These are phyloP conservation scores for Russula brevipes DNA, from an alignment of 768 basidiomycete genomes.

Conservation along the genomic window DNA sequence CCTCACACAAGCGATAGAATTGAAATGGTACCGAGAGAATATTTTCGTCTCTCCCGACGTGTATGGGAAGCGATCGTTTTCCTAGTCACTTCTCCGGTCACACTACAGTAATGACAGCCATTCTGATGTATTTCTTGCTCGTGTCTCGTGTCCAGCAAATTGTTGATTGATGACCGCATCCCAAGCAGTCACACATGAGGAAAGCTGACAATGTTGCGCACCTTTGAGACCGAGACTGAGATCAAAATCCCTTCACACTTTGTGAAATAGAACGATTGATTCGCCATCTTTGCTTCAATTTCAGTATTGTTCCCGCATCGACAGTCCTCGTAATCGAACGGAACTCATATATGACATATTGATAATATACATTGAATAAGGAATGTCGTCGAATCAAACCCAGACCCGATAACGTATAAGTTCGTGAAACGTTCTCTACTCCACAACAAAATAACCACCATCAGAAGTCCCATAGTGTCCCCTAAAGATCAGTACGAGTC, in stretches of 20 bases:
- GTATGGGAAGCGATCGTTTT: slow-evolving; percentile 8
- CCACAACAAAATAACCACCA: not conserved
- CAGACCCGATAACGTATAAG: not conserved
- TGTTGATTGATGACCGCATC: not conserved
- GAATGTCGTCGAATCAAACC: not conserved
- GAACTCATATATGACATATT: not conserved
- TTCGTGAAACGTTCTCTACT: not conserved
- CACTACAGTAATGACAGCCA: not conserved
- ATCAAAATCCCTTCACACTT: not conserved
- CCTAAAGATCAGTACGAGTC: slow-evolving; percentile 26
- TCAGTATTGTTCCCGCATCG: not conserved
- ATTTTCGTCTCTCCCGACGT: slow-evolving; percentile 50
- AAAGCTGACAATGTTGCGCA: not conserved
- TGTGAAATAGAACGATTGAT: not conserved
- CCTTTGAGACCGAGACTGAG: not conserved
- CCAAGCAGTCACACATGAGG: not conserved
- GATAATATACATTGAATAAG: slow-evolving; percentile 2
- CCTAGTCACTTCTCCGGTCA: not conserved
- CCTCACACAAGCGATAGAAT: slow-evolving; percentile 42
- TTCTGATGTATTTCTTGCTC: too few relatives aligned
- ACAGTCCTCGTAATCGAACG: not conserved
- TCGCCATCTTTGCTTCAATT: not conserved
- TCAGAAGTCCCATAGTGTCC: slow-evolving; percentile 69
- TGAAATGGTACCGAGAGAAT: slow-evolving; percentile 72
- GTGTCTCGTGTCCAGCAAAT: too few relatives aligned